Conservation (phyloP, 176 grass and related monocot species). For the Puya raimondii region DNA sequence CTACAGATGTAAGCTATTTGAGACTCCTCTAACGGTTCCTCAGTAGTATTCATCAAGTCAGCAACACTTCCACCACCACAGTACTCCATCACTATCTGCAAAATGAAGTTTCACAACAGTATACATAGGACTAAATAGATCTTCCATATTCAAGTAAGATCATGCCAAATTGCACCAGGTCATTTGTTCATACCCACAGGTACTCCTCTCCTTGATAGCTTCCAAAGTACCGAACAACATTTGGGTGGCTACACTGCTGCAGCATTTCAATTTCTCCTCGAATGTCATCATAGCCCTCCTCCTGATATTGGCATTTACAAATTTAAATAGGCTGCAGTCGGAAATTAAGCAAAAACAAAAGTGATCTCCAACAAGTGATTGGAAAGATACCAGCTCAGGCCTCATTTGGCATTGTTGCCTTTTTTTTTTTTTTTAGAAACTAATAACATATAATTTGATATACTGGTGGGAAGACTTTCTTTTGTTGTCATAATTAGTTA, state of each 20-base stretch:
- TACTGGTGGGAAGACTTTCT: too few relatives aligned
- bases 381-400: too few relatives aligned
- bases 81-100: slow-evolving; percentile 99
- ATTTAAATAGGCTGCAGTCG: background rate
- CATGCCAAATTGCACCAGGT: slow-evolving; percentile 7
- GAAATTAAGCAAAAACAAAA: background rate
- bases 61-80: slow-evolving; percentile 98
- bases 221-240: slow-evolving; percentile 96
- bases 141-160: slow-evolving; percentile 6
- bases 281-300: slow-evolving; percentile 97
- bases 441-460: too few relatives aligned
- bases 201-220: slow-evolving; percentile 98
- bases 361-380: too few relatives aligned
- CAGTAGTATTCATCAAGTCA: slow-evolving; percentile 87
- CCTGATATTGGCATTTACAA: slow-evolving; percentile 28
- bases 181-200: slow-evolving; percentile 63
- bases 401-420: too few relatives aligned
- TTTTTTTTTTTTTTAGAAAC: too few relatives aligned
- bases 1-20: slow-evolving; percentile 99
- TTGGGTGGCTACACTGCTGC: slow-evolving; percentile 97
- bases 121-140: too few relatives aligned
- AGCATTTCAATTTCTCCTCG: slow-evolving; percentile 99
- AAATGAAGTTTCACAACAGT: slow-evolving; percentile 9
- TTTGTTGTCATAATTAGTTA: too few relatives aligned
- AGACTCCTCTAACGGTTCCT: slow-evolving; percentile 84